phyloP scores from a whole-genome alignment of 345 rosid species.

The Heritiera fomes region DNA sequence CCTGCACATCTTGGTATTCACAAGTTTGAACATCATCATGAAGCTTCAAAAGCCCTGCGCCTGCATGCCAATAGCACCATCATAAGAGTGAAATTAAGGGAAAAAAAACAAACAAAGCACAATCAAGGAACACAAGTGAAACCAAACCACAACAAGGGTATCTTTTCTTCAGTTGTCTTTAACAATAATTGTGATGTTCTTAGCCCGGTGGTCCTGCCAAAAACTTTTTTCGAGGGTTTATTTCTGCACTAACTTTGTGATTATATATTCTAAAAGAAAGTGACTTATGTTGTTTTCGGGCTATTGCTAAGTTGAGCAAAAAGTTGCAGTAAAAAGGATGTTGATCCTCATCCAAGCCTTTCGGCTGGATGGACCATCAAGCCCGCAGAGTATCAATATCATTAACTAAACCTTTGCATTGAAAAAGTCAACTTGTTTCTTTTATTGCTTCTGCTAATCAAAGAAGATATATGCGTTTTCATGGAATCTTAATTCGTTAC shows the following conservation, averaged over 20 bases:
- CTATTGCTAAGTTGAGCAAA: conserved; percentile 21
- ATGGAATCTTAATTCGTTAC: no score
- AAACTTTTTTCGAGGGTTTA: neutral
- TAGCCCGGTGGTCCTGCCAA: conserved; percentile 19
- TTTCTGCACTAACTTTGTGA: neutral
- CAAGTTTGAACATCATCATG: conserved; percentile 64
- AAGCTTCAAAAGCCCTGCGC: conserved; percentile 58
- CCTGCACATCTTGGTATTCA: conserved; percentile 67
- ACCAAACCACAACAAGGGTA: neutral
- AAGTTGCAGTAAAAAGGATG: conserved; percentile 27
- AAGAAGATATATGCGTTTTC: neutral
- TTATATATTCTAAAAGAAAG: conserved; percentile 3
- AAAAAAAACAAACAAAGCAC: no score
- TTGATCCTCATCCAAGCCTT: conserved; percentile 39
- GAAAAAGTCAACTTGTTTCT: neutral
- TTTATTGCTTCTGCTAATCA: neutral
- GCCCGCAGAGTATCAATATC: neutral
- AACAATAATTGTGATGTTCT: neutral
- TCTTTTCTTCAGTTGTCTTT: neutral
- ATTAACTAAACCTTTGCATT: neutral
- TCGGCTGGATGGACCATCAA: neutral
- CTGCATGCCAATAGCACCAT: conserved; percentile 27
- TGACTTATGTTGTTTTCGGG: conserved; percentile 13
- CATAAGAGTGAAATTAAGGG: neutral
- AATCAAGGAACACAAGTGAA: no score